These are phyloP conservation scores for Lignosus rhinocerotis DNA, from an alignment of 1,284 basidiomycete genomes.

Conservation along the genomic window DNA sequence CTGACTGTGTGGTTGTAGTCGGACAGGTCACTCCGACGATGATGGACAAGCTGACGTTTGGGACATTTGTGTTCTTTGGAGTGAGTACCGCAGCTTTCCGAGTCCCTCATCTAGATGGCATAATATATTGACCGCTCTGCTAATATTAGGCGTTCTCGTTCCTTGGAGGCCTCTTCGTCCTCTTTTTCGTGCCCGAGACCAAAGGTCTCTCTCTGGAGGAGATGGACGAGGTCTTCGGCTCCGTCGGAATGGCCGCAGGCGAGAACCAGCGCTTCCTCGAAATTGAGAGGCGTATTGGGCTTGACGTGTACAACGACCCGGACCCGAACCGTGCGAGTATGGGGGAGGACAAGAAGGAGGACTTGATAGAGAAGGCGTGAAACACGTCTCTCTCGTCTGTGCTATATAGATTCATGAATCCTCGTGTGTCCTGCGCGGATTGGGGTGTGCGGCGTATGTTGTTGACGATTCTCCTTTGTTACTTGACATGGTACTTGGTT, in stretches of 20 bases:
- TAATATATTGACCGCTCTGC: constrained; percentile 1
- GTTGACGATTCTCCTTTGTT: not conserved
- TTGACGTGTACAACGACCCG: constrained; percentile 33
- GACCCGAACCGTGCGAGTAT: constrained; percentile 13
- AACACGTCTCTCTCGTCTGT: no score
- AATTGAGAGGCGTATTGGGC: constrained; percentile 61
- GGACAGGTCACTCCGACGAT: constrained; percentile 65
- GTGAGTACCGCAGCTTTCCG: constrained; percentile 36
- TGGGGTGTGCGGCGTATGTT: not conserved
- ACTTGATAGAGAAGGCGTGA: constrained; percentile 19
- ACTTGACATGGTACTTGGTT: not conserved
- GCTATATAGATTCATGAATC: not conserved
- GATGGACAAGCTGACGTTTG: constrained; percentile 56
- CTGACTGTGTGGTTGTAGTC: constrained; percentile 18
- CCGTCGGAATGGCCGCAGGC: constrained; percentile 48
- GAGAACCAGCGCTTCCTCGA: constrained; percentile 56
- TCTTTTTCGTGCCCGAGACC: constrained; percentile 69
- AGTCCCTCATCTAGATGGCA: not conserved
- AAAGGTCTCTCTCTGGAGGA: constrained; percentile 69
- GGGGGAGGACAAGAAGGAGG: constrained; percentile 20
- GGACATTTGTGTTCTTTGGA: constrained; percentile 72
- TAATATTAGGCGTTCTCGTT: constrained; percentile 54
- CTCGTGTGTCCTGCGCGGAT: not conserved
- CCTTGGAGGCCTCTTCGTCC: constrained; percentile 61
- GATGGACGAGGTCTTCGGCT: constrained; percentile 71